Evolutionary conservation across 2,329 filamentous ascomycete genomes (phyloP).

Genomic region (Coniochaeta sp.): DNA sequence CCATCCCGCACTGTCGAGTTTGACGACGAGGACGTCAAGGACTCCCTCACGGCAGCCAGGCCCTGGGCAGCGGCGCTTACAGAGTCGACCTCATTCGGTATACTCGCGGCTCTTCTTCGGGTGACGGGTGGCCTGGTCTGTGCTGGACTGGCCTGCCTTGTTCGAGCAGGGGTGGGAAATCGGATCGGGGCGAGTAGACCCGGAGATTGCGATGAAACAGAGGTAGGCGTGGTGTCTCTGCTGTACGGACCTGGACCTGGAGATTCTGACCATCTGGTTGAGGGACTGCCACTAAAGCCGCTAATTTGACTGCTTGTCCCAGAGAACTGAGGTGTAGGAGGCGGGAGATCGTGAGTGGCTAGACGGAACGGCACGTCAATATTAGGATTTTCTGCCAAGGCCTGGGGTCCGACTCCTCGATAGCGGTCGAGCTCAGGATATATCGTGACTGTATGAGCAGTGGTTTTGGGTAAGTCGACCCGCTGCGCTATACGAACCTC

Average conservation of each 20-base stretch:
- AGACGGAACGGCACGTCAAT: slow-evolving; percentile 47
- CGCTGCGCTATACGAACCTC: slow-evolving; percentile 33
- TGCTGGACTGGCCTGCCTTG: slow-evolving; percentile 47
- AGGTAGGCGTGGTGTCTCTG: slow-evolving; percentile 70
- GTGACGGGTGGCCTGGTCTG: slow-evolving; percentile 53
- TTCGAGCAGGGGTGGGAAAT: slow-evolving; percentile 33
- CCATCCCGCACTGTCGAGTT: slow-evolving; percentile 57
- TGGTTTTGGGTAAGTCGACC: slow-evolving; percentile 29
- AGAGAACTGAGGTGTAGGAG: slow-evolving; percentile 58
- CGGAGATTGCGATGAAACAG: slow-evolving; percentile 68
- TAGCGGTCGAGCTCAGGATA: slow-evolving; percentile 58
- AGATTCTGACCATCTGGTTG: slow-evolving; percentile 68
- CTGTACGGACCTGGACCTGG: slow-evolving; percentile 64
- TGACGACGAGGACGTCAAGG: slow-evolving; percentile 64
- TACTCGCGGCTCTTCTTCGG: slow-evolving; percentile 48
- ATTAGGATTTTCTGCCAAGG: slow-evolving; percentile 22
- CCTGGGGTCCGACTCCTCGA: slow-evolving; percentile 34
- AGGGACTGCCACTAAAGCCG: slow-evolving; percentile 62
- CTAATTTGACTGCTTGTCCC: slow-evolving; percentile 47
- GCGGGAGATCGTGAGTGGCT: slow-evolving; percentile 58
- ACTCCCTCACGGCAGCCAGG: slow-evolving; percentile 60
- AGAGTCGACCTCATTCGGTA: slow-evolving; percentile 40
- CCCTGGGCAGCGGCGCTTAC: slow-evolving; percentile 43
- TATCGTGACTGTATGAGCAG: slow-evolving; percentile 34
- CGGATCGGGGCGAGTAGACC: slow-evolving; percentile 44